Evolutionary conservation across 495 filamentous ascomycete species (phyloP), one percentile per base, ranked within the genome.

Genomic region (Evansstolkia leycettana): DNA sequence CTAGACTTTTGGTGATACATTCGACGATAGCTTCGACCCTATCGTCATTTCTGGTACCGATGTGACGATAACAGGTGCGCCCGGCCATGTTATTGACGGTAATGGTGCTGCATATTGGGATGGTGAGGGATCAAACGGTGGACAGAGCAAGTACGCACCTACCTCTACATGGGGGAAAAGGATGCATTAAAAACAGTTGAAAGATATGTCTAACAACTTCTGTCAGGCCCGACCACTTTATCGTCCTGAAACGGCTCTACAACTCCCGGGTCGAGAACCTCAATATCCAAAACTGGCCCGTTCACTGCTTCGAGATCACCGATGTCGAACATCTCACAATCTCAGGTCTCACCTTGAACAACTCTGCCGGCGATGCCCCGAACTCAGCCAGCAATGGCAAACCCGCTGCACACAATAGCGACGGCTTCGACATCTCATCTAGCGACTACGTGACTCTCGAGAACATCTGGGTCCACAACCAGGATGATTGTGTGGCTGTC

Each of bases 181-280:
- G n/a, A n/a, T n/a, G n/a, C n/a, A n/a, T n/a, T n/a, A n/a, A n/a
- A n/a, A n/a, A n/a, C n/a, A n/a, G n/a, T n/a, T n/a, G n/a, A n/a
- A n/a, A n/a, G n/a, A n/a, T n/a, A n/a, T 26, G 32, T 29, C 43
- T 37, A 39, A 18, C 20, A 57, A 48, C n/a, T n/a, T n/a, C n/a
- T n/a, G n/a, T n/a, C n/a, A n/a, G n/a, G 42, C 67, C 67, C 2
- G 50, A 71, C 39, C 60, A 65, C 47, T 69, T 70, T 48, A 58
- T 67, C 41, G 55, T 57, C 12, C 41, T 66, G 23, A 61, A 54
- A 31, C 51, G 67, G 33, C 37, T 57, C 36, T 58, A 56, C 31
- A 56, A 52, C 40, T 58, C 54, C 18, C 31, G 42, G 11, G 44
- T 66, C 35, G 24, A 45, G 23, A 54, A 61, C 38, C 47, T 67